Percentiles rank a stretch among this genome's conserved stretches.
Evolutionary conservation across 768 basidiomycete genomes (phyloP).

Genomic region (Xerocomus brunneocitrinus): DNA sequence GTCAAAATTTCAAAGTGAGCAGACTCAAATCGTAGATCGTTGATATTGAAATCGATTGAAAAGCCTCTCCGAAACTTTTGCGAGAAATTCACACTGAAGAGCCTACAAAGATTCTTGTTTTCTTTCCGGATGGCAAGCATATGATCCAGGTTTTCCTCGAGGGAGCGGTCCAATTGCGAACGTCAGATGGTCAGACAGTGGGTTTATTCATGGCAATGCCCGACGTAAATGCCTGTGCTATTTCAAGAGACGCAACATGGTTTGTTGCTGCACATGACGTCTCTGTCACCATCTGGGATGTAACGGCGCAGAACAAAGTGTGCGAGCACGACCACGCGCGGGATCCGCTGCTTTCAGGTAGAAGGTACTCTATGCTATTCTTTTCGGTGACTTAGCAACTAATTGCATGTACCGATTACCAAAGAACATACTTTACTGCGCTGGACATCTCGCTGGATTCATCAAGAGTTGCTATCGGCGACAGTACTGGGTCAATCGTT

Average conservation of each 20-base stretch:
- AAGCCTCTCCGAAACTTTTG: background rate
- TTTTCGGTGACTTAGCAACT: background rate
- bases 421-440: background rate
- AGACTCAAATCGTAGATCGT: background rate
- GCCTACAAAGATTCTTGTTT: background rate
- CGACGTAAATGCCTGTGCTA: background rate
- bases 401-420: background rate
- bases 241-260: background rate
- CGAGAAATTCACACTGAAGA: background rate
- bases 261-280: background rate
- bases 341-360: background rate
- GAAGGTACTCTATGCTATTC: background rate
- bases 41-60: background rate
- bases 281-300: background rate
- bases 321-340: background rate
- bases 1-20: background rate
- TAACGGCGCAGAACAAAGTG: background rate
- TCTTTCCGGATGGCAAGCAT: background rate
- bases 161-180: background rate
- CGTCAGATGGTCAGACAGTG: constrained; percentile 3
- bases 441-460: background rate
- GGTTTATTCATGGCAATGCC: background rate
- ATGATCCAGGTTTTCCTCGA: background rate
- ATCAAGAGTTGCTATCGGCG: background rate
- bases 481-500: background rate